Conservation (phyloP, 495 filamentous ascomycete species). For the Aspergillus saccharolyticus region DNA sequence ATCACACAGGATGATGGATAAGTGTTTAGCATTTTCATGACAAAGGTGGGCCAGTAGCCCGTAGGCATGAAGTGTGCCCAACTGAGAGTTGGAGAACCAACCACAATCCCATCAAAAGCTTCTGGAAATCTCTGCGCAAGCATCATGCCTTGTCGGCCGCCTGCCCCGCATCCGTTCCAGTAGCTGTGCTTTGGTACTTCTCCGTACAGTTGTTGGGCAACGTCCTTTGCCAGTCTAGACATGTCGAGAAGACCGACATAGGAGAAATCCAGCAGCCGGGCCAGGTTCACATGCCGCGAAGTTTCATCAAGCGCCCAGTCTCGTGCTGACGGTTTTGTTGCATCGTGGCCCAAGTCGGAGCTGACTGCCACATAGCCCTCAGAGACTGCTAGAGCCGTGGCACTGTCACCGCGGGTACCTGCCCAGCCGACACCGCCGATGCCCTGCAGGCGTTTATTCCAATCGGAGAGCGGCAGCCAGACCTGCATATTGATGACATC, state of each 20-base stretch:
- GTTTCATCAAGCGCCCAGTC: conserved; percentile 32
- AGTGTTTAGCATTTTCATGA: conserved; percentile 23
- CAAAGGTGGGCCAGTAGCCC: conserved; percentile 17
- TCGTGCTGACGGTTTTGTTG: not conserved
- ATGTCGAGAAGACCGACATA: conserved; percentile 32
- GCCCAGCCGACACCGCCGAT: not conserved
- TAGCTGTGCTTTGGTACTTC: conserved; percentile 29
- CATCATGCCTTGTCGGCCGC: conserved; percentile 43
- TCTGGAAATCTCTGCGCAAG: conserved; percentile 37
- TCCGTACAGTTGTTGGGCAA: conserved; percentile 15
- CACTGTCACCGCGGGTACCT: not conserved
- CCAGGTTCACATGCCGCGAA: conserved; percentile 36
- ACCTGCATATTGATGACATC: not conserved
- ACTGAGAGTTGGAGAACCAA: conserved; percentile 41
- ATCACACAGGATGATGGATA: conserved; percentile 36
- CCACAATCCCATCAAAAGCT: conserved; percentile 59
- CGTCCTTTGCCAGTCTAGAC: conserved; percentile 16
- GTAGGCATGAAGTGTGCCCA: conserved; percentile 31
- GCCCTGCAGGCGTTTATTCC: not conserved
- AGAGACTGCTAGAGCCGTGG: not conserved
- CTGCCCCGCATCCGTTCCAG: conserved; percentile 46
- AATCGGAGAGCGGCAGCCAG: not conserved
- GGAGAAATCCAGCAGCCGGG: conserved; percentile 34
- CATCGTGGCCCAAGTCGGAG: not conserved
- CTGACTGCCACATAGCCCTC: not conserved